phyloP scores from a whole-genome alignment of 139 green algal species.

The Haematococcus lacustris region DNA sequence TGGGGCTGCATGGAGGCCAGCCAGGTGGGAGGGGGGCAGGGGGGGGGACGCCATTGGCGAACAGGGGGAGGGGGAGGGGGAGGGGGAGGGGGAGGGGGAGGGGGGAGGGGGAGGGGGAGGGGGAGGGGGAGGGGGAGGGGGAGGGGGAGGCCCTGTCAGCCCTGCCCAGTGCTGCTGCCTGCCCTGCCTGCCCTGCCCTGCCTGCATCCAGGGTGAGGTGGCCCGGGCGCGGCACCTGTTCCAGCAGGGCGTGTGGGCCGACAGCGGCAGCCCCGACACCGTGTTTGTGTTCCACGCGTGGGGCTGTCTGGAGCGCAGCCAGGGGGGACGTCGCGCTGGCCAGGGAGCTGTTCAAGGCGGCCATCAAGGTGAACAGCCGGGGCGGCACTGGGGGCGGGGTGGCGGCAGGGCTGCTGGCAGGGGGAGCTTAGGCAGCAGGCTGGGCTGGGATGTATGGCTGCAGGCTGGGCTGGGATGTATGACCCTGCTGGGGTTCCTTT shows the following conservation, averaged over 20 bases:
- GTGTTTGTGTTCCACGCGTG: conserved; percentile 84
- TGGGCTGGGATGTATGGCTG: background rate
- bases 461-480: background rate
- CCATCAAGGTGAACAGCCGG: conserved; percentile 22
- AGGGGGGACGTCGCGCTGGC: conserved; percentile 65
- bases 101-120: no score
- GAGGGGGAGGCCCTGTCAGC: no score
- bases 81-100: no score
- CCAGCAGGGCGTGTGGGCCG: conserved; percentile 85
- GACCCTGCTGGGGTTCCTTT: background rate
- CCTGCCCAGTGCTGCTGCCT: no score
- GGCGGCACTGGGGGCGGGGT: no score
- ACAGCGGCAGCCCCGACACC: conserved; percentile 47
- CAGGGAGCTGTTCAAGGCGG: conserved; percentile 84
- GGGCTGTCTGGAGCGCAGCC: conserved; percentile 74
- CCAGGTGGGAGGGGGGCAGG: conserved; percentile 8
- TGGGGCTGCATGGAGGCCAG: conserved; percentile 85
- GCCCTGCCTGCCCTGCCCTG: no score
- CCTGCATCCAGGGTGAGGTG: conserved; percentile 38
- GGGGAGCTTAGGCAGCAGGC: no score
- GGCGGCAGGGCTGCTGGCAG: background rate
- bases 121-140: no score
- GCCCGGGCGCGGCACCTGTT: conserved; percentile 83
- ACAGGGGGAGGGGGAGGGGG: no score
- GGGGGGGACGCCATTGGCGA: no score